phyloP scores from a whole-genome alignment of 768 basidiomycete genomes.

The Amanita exitialis region DNA sequence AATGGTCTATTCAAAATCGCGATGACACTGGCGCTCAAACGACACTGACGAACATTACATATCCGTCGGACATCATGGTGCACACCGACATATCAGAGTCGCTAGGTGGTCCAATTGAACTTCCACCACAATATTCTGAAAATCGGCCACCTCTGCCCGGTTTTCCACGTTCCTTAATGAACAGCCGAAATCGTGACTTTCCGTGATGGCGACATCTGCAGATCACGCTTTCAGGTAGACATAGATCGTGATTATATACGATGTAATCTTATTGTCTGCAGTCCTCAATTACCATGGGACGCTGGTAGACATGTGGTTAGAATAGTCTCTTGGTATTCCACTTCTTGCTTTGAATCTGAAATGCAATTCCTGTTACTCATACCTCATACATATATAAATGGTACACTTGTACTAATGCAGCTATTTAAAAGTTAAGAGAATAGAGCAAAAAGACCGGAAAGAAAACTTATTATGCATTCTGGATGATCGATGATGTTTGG shows the following conservation, averaged over 20 bases:
- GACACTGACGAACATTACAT: neutral
- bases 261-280: neutral
- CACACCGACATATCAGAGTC: slow-evolving; percentile 20
- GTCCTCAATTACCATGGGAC: neutral
- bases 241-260: neutral
- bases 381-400: neutral
- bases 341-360: neutral
- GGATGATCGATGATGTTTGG: neutral
- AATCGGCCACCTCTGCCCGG: slow-evolving; percentile 17
- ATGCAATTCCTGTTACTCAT: slow-evolving; percentile 2
- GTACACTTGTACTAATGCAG: slow-evolving; percentile 5
- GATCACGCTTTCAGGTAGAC: neutral
- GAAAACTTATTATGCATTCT: neutral
- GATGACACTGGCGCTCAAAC: neutral
- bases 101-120: slow-evolving; percentile 13
- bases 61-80: slow-evolving; percentile 12
- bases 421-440: neutral
- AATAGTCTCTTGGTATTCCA: neutral
- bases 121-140: slow-evolving; percentile 23
- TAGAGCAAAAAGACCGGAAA: neutral
- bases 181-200: neutral
- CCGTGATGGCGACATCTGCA: neutral
- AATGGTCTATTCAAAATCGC: slow-evolving; percentile 3
- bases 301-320: neutral
- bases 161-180: slow-evolving; percentile 8